Conservation (phyloP, 1,284 basidiomycete genomes). For the Trichosporon sp. region DNA sequence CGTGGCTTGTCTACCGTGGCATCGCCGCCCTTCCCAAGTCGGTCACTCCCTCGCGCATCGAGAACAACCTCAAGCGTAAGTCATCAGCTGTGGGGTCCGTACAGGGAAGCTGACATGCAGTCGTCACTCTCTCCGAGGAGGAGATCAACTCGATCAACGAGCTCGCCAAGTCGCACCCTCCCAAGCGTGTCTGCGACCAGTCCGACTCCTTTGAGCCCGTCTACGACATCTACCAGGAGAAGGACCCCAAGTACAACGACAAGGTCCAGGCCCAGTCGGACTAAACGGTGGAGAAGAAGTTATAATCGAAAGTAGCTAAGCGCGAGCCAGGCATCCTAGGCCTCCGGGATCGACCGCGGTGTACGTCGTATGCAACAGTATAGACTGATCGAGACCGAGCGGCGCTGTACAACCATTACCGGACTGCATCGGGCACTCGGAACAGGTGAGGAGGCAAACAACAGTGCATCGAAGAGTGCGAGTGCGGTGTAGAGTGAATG, state of each 20-base stretch:
- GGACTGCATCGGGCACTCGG: background rate
- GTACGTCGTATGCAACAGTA: background rate
- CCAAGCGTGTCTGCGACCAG: slow-evolving; percentile 46
- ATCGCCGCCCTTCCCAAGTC: slow-evolving; percentile 53
- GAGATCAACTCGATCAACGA: slow-evolving; percentile 40
- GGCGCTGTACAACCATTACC: background rate
- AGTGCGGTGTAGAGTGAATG: background rate
- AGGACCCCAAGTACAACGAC: slow-evolving; percentile 51
- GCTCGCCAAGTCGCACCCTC: slow-evolving; percentile 32
- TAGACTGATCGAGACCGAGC: background rate
- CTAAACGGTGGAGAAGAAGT: background rate
- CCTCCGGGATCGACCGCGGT: background rate
- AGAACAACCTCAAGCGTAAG: slow-evolving; percentile 45
- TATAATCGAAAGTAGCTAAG: background rate
- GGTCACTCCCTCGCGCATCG: slow-evolving; percentile 47
- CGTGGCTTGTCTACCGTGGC: slow-evolving; percentile 73
- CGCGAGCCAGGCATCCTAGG: background rate
- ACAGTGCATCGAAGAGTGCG: background rate
- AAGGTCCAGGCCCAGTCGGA: slow-evolving; percentile 26
- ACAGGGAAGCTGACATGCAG: slow-evolving; percentile 9
- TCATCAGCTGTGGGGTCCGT: background rate
- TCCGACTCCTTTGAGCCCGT: slow-evolving; percentile 22
- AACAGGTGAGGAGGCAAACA: background rate
- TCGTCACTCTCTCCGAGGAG: slow-evolving; percentile 38
- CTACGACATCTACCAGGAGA: slow-evolving; percentile 53